Base-by-base conservation (phyloP, 768 basidiomycete species). In the Mycena indigotica region DNA sequence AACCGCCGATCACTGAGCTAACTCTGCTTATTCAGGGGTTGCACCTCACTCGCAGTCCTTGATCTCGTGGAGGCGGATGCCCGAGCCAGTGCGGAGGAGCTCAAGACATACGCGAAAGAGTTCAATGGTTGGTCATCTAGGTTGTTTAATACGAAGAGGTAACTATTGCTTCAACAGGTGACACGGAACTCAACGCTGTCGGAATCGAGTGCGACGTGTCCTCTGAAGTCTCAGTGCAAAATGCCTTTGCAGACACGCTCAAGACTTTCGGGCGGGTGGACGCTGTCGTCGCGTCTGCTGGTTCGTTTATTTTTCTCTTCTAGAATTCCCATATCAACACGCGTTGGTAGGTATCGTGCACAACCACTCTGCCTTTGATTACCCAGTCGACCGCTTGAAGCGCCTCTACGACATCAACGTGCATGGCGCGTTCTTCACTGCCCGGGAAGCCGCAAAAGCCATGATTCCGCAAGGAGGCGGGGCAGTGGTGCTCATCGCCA, bases 381-480 rank as follows among this genome's bases (percentile, higher is more conserved):
- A 98, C 75, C 95, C 95, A 2, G 84, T 86, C 52, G 89, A 93
- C 60, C 87, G 89, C 51, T 85, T 93, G 66, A 88, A 87, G 70
- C 84, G 85, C 54, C 76, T 98, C 54, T 91, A 89, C 69, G 93
- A 94, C 66, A 85, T 98, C 78, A 98, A 98, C 67, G 91, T 98
- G 40, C 92, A 97, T 70, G 95, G 95, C 54, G 85, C 86, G 15
- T 95, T 92, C 77, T 96, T 89, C 76, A 96, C 94, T n/a, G 96
- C 96, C 10, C 87, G 96, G 25, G 95, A 98, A 73, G 95, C 91
- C 2, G 95, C 95, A 45, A 87, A 88, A 63, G 79, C 84, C 73
- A 98, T 98, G 96, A 89, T 95, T 60, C 84, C 87, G 8, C 79
- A 82, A 51, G 85, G 88, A 17, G 82, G 82, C 32, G 93, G 94